Base-by-base conservation (phyloP, 163 green algal species). In the Volvox carteri region DNA sequence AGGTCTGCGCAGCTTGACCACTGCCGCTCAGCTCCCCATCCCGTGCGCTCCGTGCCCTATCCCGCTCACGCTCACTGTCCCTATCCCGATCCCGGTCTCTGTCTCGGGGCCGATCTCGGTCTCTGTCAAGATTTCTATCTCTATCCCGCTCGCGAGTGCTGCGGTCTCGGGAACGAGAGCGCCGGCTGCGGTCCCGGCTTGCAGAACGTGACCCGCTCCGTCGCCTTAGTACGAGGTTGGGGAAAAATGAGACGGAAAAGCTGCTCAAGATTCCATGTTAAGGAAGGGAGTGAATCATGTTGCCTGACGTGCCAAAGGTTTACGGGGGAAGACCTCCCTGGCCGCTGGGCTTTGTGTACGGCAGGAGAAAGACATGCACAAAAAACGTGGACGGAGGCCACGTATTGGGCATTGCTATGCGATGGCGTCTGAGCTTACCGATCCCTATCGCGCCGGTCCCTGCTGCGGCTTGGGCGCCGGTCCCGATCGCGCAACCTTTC, bases 21-120 rank as follows among this genome's bases (percentile, higher is more conserved):
- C 54, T 75, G 48, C 76, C 50, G 52, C 25, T n/a, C 1, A 50
- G 73, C 42, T 92, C 93, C 90, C 93, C 95, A 37, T 77, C 65
- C 25, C 84, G 68, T 3, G 2, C 48, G 28, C 50, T 83, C 12
- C 81, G 81, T 3, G 80, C 67, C 2, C 67, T 28, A 9, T 81
- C 67, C 0, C 81, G 81, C 19, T 88, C 67, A 1, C 81, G 33
- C 16, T 87, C 65, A 42, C 33, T 54, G 30, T 79, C 80, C 11
- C 68, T 46, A 30, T 88, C 68, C 39, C 70, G 16, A 7, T 89
- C 70, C 21, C 80, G 21, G 14, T 88, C 68, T 42, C 67, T 44
- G 33, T 79, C 44, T 28, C 83, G 67, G 44, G 68, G 60, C 23
- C 83, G 67, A 28, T 58, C 48, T 19, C 83, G 16, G 21, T 88